Conservation (phyloP, 169 alveolate species). For the Ichthyophthirius multifiliis region DNA sequence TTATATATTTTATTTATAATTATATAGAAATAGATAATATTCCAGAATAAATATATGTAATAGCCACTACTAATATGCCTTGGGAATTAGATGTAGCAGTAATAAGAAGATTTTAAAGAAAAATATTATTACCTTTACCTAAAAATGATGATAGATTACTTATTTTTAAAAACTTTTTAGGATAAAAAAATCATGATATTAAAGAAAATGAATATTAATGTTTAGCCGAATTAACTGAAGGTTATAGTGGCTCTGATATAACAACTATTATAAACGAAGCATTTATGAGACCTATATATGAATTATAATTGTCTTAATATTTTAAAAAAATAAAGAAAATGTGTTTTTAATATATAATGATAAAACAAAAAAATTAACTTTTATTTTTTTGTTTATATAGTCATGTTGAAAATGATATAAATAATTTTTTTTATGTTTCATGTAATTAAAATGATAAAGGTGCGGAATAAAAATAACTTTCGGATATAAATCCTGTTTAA, state of each 20-base stretch:
- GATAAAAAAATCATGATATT: conserved; percentile 35
- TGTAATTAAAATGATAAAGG: neutral
- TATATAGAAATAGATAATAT: conserved; percentile 6
- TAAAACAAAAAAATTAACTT: neutral
- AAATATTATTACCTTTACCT: conserved; percentile 63
- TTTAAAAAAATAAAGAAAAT: conserved; percentile 24
- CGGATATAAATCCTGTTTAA: conserved; percentile 13
- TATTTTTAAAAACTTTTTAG: conserved; percentile 47
- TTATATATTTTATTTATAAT: too few relatives aligned
- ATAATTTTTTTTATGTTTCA: neutral
- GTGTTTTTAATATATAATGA: neutral
- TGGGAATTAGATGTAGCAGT: conserved; percentile 74
- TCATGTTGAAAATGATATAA: too few relatives aligned
- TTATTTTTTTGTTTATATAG: neutral
- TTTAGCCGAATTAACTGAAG: conserved; percentile 51
- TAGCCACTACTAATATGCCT: conserved; percentile 69
- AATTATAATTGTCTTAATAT: conserved; percentile 22
- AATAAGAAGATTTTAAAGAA: conserved; percentile 59
- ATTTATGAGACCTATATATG: conserved; percentile 42
- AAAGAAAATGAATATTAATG: conserved; percentile 44
- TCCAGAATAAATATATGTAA: conserved; percentile 46
- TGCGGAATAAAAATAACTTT: conserved; percentile 25
- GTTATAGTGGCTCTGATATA: conserved; percentile 70
- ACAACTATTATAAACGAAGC: conserved; percentile 57
- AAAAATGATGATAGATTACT: conserved; percentile 51